These are phyloP conservation scores for Pseudocercospora pini-densiflorae DNA, from an alignment of 2,329 filamentous ascomycete species.

Conservation along the genomic window DNA sequence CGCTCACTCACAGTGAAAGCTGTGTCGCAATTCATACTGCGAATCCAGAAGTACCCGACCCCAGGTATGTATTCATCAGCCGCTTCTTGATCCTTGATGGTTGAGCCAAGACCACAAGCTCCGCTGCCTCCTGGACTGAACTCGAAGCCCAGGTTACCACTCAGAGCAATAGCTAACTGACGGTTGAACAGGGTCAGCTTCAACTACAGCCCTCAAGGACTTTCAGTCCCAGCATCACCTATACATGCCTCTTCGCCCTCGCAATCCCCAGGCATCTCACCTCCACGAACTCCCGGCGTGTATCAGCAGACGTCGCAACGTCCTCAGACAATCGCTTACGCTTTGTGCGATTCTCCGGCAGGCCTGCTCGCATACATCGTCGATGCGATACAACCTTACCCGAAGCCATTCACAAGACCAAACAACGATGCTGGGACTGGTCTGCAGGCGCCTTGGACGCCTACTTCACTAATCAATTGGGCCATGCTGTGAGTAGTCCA, in stretches of 20 bases:
- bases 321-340: conserved; percentile 63
- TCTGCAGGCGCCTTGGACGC: conserved; percentile 37
- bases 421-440: background rate
- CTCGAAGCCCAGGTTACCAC: background rate
- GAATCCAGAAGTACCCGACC: conserved; percentile 59
- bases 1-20: conserved; percentile 51
- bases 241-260: background rate
- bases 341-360: conserved; percentile 65
- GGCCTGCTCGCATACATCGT: conserved; percentile 62
- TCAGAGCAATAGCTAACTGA: background rate
- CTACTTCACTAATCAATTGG: conserved; percentile 62
- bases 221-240: conserved; percentile 8
- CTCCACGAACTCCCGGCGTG: conserved; percentile 26
- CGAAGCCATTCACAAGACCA: background rate
- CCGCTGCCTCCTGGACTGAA: background rate
- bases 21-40: conserved; percentile 67
- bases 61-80: conserved; percentile 39
- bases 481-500: conserved; percentile 53
- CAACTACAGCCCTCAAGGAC: conserved; percentile 24
- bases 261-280: conserved; percentile 12
- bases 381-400: conserved; percentile 30
- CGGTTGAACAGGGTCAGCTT: conserved; percentile 21
- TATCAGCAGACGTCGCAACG: conserved; percentile 30
- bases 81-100: too few relatives aligned
- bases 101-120: background rate